Percentiles rank a stretch among this genome's conserved stretches.
Conservation (phyloP, 805 yeast genomes). For the Pichia rugopelliculosa region DNA sequence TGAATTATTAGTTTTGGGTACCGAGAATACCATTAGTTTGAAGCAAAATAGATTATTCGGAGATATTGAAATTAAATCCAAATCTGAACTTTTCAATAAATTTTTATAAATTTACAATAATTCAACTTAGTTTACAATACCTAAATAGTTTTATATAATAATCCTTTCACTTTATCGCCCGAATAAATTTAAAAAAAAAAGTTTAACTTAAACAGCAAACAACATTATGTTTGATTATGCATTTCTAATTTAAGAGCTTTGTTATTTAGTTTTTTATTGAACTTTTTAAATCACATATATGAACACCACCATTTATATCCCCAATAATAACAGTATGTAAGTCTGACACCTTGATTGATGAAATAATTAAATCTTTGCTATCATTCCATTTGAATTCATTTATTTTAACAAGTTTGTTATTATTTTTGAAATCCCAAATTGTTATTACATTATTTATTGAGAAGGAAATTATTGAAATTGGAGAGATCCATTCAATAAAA, state of each 20-base stretch:
- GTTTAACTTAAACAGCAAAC: too few species aligned
- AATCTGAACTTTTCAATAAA: constrained; percentile 10
- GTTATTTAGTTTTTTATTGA: not conserved
- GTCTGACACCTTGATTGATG: not conserved
- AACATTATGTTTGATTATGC: too few species aligned
- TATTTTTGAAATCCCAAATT: constrained; percentile 3
- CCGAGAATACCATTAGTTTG: constrained; percentile 60
- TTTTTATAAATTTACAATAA: constrained; percentile 19
- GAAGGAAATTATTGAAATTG: not conserved
- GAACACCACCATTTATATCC: constrained; percentile 21
- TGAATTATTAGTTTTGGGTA: constrained; percentile 74
- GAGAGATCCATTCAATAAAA: not conserved
- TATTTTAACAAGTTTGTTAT: not conserved
- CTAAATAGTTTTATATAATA: not conserved
- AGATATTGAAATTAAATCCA: constrained; percentile 40
- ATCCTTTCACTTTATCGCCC: not conserved
- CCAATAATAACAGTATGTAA: constrained; percentile 10
- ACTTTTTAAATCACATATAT: not conserved
- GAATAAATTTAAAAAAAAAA: too few species aligned
- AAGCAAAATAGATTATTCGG: constrained; percentile 57
- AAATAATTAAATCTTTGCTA: not conserved
- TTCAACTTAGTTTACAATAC: too few species aligned
- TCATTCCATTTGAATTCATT: not conserved
- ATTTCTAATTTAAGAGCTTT: too few species aligned
- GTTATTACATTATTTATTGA: not conserved